Evolutionary conservation across 2,329 filamentous ascomycete genomes (phyloP), one percentile per base, ranked within the genome.

Genomic region (Colletotrichum cuscutae): DNA sequence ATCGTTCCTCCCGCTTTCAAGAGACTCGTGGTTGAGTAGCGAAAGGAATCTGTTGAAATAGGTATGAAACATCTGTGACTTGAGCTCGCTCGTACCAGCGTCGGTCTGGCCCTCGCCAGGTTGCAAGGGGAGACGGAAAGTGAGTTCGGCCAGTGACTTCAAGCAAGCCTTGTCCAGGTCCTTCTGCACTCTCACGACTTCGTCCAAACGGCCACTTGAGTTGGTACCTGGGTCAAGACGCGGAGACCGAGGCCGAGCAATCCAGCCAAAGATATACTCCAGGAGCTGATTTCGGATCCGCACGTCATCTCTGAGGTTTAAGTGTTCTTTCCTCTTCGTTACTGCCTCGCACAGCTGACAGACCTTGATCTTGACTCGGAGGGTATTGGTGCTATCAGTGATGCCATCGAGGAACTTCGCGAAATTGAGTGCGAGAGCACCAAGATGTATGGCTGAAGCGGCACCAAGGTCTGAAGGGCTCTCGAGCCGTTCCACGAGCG

Each of bases 11-110:
- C 80, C 79, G 49, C 82, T 77, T 5, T 88, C 86, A 1, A 82
- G 77, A 0, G 86, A 80, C 67, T 92, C 90, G 62, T 89, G 85
- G 73, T 91, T 91, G 32, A 93, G 83, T 5, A 93, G 82, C 0
- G 90, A 92, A 24, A 93, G 83, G 77, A 93, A 93, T 8, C 90
- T 86, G 74, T 92, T 93, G 81, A 93, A 93, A 79, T 93, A 93
- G 7, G 88, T 90, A 74, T 92, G 90, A 77, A 93, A 93, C 88
- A 93, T 91, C 77, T 93, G 89, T 1, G 90, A 91, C 78, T 93
- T 93, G 65, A 91, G 85, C 79, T 93, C 91, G 75, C 90, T 92
- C 65, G 89, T 90, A 57, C 90, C 89, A 1, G 89, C 90, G 80
- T 93, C 91, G 13, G 86, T 90, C 75, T 92, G 90, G 5, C 89